Percentiles rank a stretch among this genome's conserved stretches.
These are phyloP conservation scores for Carnegiea gigantea DNA, from an alignment of 179 eudicot genomes.

Conservation along the genomic window DNA sequence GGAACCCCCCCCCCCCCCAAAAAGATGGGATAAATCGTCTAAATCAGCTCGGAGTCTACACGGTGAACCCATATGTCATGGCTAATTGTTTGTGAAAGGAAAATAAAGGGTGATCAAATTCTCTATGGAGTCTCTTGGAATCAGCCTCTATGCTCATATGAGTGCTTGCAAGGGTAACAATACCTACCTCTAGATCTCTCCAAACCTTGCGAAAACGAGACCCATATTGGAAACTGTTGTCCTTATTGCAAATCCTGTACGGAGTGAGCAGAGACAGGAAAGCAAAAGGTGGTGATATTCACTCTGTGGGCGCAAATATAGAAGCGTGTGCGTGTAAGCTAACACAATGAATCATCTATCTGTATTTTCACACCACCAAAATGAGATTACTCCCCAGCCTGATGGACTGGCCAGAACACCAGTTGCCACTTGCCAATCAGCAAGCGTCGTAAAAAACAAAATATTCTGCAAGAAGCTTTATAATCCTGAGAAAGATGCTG, in stretches of 20 bases:
- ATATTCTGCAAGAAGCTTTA: slow-evolving; percentile 33
- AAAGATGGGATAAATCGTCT: no score
- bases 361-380: neutral
- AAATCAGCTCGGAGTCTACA: no score
- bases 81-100: neutral
- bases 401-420: slow-evolving; percentile 18
- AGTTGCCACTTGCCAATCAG: slow-evolving; percentile 19
- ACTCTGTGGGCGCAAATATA: slow-evolving; percentile 7
- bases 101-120: neutral
- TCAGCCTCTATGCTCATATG: no score
- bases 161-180: no score
- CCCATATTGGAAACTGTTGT: no score
- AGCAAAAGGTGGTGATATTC: neutral
- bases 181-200: no score
- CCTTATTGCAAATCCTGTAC: no score
- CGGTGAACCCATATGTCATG: neutral
- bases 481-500: slow-evolving; percentile 38
- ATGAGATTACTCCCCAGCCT: slow-evolving; percentile 10
- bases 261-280: neutral
- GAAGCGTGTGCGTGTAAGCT: slow-evolving; percentile 18
- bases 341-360: neutral
- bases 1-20: no score
- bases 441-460: slow-evolving; percentile 28
- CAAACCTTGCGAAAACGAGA: no score
- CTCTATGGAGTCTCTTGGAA: neutral